Base-by-base conservation (phyloP, 169 alveolate genomes). In the Perkinsus chesapeaki region DNA sequence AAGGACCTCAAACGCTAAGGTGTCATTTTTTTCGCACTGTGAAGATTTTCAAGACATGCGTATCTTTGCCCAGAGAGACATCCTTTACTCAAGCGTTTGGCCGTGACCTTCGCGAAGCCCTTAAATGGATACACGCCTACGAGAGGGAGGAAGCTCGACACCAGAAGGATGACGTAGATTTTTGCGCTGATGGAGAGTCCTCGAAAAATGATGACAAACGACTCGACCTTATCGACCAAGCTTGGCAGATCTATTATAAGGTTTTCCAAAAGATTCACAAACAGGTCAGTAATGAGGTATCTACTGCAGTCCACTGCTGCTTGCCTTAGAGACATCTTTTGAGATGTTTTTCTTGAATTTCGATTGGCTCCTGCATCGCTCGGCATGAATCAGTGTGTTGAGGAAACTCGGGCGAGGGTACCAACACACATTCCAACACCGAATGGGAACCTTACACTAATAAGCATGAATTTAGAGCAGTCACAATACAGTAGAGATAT, bases 1-100 rank as follows among this genome's bases (percentile, higher is more conserved):
- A 94, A 39, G 94, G 95, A 39, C 98, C 98, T 10, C 97, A 97
- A 92, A 96, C 98, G 34, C 94, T 96, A 27, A 60, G 82, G 82
- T 60, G 27, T 1, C 3, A 3, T 60, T 34, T 0, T 7, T 60
- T 23, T 27, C 82, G 82, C 82, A 60, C 82, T 20, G 82, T 34
- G 82, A 60, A 60, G 82, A 60, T 60, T 60, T 16, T 23, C 82
- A 27, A 60, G 0, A 3, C 82, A 12, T 20, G 82, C 82, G 12
- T 60, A 60, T 60, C 36, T 60, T 60, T 60, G 82, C 0, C 31
- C 73, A 47, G 90, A 39, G 90, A 47, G 90, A 38, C 39, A 0
- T 34, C 91, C 39, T 91, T 47, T 90, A 19, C 48, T 34, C 73
- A 92, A 91, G 73, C 90, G 39, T 82, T 60, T 47, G 94, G 94